These are phyloP conservation scores for Fusarium hainanense DNA, from an alignment of 2,329 filamentous ascomycete species.

Conservation along the genomic window DNA sequence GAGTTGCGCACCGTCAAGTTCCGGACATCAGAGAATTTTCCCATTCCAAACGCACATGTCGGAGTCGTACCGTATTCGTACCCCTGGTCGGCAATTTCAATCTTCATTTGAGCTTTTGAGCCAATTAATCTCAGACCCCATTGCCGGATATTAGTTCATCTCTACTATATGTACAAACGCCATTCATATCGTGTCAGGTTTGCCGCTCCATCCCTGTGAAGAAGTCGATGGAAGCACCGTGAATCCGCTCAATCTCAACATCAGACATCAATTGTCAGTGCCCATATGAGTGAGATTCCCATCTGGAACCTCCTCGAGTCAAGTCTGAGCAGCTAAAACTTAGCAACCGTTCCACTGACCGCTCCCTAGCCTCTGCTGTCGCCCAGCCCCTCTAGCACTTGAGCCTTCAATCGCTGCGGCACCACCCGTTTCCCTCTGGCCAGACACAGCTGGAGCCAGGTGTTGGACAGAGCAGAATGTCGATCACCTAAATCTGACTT, in stretches of 20 bases:
- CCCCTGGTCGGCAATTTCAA: conserved; percentile 28
- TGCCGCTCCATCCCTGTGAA: neutral
- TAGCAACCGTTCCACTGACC: conserved; percentile 56
- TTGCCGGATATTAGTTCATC: conserved; percentile 13
- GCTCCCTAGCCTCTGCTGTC: conserved; percentile 68
- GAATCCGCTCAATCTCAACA: conserved; percentile 1
- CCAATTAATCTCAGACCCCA: conserved; percentile 29
- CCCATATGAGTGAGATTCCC: neutral
- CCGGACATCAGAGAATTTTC: conserved; percentile 3
- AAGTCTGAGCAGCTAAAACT: conserved; percentile 39
- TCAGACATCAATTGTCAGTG: neutral
- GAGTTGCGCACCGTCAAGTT: conserved; percentile 12
- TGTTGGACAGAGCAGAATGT: conserved; percentile 69
- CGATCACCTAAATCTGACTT: conserved; percentile 62
- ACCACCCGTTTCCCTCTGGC: conserved; percentile 70
- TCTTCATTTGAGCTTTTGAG: conserved; percentile 32
- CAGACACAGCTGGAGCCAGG: conserved; percentile 70
- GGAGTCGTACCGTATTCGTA: neutral
- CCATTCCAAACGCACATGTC: conserved; percentile 24
- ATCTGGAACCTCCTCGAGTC: conserved; percentile 6
- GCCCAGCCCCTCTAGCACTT: conserved; percentile 74
- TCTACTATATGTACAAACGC: neutral
- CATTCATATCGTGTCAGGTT: conserved; percentile 21
- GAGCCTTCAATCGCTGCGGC: conserved; percentile 71
- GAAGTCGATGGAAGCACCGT: conserved; percentile 21